Base-by-base conservation (phyloP, 495 filamentous ascomycete species). In the Umbilicaria muhlenbergii region DNA sequence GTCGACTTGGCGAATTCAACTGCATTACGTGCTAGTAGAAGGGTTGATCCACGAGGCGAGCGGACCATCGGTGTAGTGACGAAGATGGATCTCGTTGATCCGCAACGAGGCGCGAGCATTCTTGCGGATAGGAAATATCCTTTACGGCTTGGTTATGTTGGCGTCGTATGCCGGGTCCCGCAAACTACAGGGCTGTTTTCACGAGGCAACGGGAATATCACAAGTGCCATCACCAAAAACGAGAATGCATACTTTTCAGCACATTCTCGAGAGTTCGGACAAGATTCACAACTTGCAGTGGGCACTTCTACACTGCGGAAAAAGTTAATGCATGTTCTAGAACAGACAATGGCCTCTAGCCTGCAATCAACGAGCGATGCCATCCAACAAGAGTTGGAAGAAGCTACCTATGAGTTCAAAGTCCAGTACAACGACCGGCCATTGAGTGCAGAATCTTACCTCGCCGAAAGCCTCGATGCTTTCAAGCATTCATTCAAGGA, bases 361-460 rank as follows among this genome's bases (percentile, higher is more conserved):
- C 71, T 99, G 38, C 77, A 86, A 45, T 72, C 77, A 43, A 96
- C 92, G 11, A 79, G 80, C 46, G 87, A 94, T 54, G 83, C 86
- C 15, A 94, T 99, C 49, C 82, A 78, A 46, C 86, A 93, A 52
- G 91, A 99, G 58, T 75, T 99, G 0, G 88, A 95, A 57, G 92
- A 99, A 60, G 86, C 91, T 5, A 88, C 86, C 0, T 99, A 99
- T 53, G 91, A 99, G 54, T 96, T 94, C 73, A 99, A 96, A 58
- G 92, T 99, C 15, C 92, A 99, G 59, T 99, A 99, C 63, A 99
- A 96, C 55, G 92, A 99, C 56, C 76, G 91, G 18, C 83, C 88
- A 15, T 66, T 99, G 37, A 91, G 85, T 47, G 92, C 91, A 1
- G 92, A 96, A 58, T 89, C 89, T 11, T 95, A 99, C 52, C 71